Evolutionary conservation across 805 yeast genomes (phyloP).

Genomic region (Saccharomycopsis fermentans): DNA sequence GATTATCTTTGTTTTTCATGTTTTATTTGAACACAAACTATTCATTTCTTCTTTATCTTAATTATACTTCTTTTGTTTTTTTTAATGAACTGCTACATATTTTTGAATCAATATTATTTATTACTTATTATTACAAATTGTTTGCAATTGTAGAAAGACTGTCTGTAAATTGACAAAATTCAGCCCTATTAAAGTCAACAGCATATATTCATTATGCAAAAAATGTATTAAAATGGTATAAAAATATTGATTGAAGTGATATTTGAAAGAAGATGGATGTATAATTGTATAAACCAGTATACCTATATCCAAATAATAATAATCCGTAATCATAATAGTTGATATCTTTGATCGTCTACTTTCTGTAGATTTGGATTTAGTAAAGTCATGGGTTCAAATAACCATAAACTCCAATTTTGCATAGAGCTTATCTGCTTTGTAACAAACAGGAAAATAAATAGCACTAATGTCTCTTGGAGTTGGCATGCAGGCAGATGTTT

Average conservation of each 20-base stretch:
- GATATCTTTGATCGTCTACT: no score
- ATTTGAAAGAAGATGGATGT: neutral
- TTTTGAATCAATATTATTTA: neutral
- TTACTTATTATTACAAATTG: neutral
- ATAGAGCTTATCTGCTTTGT: neutral
- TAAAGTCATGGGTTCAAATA: no score
- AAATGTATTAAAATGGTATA: no score
- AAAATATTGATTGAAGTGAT: no score
- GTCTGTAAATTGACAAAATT: no score
- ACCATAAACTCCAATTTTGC: neutral
- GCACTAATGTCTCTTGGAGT: neutral
- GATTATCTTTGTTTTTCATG: neutral
- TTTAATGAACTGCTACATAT: conserved; percentile 1
- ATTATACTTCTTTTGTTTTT: neutral
- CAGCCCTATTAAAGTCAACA: no score
- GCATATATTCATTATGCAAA: no score
- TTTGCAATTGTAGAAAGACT: no score
- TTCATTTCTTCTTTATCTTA: neutral
- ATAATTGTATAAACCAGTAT: conserved; percentile 1
- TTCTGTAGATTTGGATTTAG: no score
- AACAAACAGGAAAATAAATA: no score
- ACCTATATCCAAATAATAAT: neutral
- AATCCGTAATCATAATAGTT: no score
- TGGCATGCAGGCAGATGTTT: neutral
- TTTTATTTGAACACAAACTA: neutral